Conservation (phyloP, 2,329 filamentous ascomycete species). For the Cordyceps pruinosa region DNA sequence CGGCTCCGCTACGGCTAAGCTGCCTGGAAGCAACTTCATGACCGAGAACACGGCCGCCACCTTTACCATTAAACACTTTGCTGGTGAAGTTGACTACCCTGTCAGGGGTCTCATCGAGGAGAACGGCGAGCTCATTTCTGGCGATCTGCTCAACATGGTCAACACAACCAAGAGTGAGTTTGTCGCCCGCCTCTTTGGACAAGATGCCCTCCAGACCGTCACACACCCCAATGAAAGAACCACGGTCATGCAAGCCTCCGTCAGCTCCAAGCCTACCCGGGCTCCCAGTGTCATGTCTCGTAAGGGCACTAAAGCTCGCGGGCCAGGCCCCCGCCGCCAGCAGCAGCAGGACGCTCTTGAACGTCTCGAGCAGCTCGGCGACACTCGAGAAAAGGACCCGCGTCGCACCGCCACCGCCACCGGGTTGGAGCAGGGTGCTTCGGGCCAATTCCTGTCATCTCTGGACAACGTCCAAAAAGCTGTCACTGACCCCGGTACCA, state of each 20-base stretch:
- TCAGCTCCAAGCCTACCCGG: constrained; percentile 90
- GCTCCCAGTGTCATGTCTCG: constrained; percentile 87
- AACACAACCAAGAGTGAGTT: constrained; percentile 84
- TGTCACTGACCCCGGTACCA: constrained; percentile 72
- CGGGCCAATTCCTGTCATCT: constrained; percentile 83
- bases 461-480: constrained; percentile 88
- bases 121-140: constrained; percentile 92
- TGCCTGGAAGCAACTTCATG: constrained; percentile 84
- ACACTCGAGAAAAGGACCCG: constrained; percentile 38
- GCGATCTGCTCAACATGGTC: constrained; percentile 91
- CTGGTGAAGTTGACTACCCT: constrained; percentile 92
- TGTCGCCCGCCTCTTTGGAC: constrained; percentile 85
- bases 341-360: constrained; percentile 38
- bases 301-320: constrained; percentile 49
- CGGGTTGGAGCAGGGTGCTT: constrained; percentile 69
- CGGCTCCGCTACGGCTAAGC: constrained; percentile 62
- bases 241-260: constrained; percentile 90
- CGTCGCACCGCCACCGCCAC: constrained; percentile 30
- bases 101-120: constrained; percentile 84
- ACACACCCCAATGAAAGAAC: constrained; percentile 87
- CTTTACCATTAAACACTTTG: constrained; percentile 93
- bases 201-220: constrained; percentile 86
- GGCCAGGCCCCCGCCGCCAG: constrained; percentile 28
- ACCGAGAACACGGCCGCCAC: constrained; percentile 72
- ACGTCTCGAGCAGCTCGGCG: constrained; percentile 43